phyloP scores from a whole-genome alignment of 23 red algal genomes.

The Pyropia yezoensis region DNA sequence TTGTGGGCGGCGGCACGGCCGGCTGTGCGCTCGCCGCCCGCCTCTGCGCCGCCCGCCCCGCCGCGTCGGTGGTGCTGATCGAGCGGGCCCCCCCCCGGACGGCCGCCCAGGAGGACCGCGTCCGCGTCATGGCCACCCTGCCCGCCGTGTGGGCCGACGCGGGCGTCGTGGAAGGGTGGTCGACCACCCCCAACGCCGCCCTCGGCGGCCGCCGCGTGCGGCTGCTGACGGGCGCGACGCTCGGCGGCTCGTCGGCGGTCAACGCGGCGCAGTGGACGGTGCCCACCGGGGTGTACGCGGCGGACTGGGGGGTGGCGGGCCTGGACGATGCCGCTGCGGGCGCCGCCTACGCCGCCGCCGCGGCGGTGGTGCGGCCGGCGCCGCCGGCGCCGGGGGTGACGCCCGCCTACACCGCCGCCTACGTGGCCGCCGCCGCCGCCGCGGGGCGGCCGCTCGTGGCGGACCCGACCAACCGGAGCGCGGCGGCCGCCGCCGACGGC shows the following conservation, averaged over 20 bases:
- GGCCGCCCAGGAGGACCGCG: conserved; percentile 7
- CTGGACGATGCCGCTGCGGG: not conserved
- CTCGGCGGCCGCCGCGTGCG: conserved; percentile 1
- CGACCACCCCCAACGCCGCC: conserved; percentile 10
- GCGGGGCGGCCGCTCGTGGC: too few species aligned
- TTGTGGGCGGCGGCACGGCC: conserved; percentile 56
- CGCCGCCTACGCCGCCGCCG: too few species aligned
- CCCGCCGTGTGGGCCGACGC: conserved; percentile 16
- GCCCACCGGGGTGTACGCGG: conserved; percentile 2
- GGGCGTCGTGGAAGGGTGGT: conserved; percentile 17
- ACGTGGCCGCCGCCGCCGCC: too few species aligned
- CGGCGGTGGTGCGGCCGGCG: too few species aligned
- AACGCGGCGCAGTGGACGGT: conserved; percentile 49
- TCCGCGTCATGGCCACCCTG: conserved; percentile 8
- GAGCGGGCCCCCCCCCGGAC: conserved; percentile 31
- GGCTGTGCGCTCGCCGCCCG: conserved; percentile 46
- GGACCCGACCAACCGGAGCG: too few species aligned
- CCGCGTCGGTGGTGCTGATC: conserved; percentile 16
- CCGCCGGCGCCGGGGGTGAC: too few species aligned
- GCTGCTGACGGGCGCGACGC: conserved; percentile 23
- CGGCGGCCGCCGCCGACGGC: too few species aligned
- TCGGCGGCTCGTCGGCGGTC: conserved; percentile 44
- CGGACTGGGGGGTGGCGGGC: conserved; percentile 11
- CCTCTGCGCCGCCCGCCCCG: conserved; percentile 41
- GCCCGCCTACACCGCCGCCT: too few species aligned